A percentile compares a stretch with the other conserved stretches of the same genome.
Evolutionary conservation across 208 protist species (phyloP).

Genomic region (Trypanosoma rangeli): DNA sequence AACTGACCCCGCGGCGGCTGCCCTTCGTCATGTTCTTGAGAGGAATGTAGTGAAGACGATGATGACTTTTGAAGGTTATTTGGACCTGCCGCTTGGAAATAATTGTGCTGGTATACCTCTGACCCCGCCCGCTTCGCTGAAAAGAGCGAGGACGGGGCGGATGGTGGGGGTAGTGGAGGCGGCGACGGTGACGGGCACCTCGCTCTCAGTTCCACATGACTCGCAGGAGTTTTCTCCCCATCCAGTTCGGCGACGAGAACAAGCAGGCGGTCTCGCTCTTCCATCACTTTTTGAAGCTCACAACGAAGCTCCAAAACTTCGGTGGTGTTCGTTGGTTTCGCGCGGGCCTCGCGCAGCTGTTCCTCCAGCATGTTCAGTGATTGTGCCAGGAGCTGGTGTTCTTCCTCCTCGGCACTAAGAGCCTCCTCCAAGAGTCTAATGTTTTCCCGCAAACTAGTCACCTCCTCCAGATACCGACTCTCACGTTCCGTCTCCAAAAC

Average conservation of each 20-base stretch:
- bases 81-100: neutral
- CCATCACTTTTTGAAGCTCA: constrained; percentile 25
- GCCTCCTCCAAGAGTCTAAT: constrained; percentile 64
- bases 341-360: constrained; percentile 36
- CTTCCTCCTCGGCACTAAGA: constrained; percentile 60
- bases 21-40: too few relatives aligned
- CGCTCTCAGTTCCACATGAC: constrained; percentile 1
- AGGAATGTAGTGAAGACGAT: neutral
- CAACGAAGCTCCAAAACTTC: constrained; percentile 5
- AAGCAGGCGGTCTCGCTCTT: constrained; percentile 55
- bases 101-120: neutral
- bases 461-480: constrained; percentile 1
- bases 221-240: constrained; percentile 28
- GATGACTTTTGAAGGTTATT: neutral
- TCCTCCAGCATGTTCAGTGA: constrained; percentile 70
- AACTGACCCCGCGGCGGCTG: neutral
- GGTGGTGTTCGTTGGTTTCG: constrained; percentile 7
- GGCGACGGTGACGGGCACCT: neutral
- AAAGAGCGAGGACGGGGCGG: neutral
- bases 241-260: constrained; percentile 59
- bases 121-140: neutral
- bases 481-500: constrained; percentile 1
- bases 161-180: neutral
- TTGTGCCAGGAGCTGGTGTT: constrained; percentile 56
- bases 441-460: constrained; percentile 41